Conservation (phyloP, 257 asterid genomes). For the Craterostigma plantagineum region DNA sequence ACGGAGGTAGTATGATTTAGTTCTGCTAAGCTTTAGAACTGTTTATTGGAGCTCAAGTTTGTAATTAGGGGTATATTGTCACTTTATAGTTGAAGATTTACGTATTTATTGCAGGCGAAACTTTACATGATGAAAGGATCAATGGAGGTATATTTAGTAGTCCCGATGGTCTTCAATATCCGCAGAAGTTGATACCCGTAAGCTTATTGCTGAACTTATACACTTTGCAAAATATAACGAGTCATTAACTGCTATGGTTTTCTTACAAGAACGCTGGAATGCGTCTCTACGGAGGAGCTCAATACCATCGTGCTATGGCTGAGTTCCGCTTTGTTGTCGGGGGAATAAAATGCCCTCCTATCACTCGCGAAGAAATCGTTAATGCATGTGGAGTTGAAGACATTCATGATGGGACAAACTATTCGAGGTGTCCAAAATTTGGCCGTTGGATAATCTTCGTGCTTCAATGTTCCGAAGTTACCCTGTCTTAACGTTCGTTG, state of each 20-base stretch:
- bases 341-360: slow-evolving; percentile 87
- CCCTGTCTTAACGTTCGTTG: neutral
- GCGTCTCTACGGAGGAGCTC: slow-evolving; percentile 99
- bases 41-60: too few species aligned
- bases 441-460: too few species aligned
- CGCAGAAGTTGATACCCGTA: slow-evolving; percentile 90
- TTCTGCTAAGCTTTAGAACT: neutral
- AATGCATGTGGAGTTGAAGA: slow-evolving; percentile 99
- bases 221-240: too few species aligned
- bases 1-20: neutral
- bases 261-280: slow-evolving; percentile 66
- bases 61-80: too few species aligned
- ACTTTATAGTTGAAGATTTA: too few species aligned
- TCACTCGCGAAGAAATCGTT: slow-evolving; percentile 92
- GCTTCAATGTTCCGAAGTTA: too few species aligned
- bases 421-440: slow-evolving; percentile 76
- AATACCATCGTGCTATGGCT: slow-evolving; percentile 98
- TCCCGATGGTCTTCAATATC: slow-evolving; percentile 83
- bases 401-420: slow-evolving; percentile 95
- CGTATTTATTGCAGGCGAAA: slow-evolving; percentile 51
- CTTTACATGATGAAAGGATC: slow-evolving; percentile 87
- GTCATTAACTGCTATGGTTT: slow-evolving; percentile 6
- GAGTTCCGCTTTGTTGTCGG: slow-evolving; percentile 97
- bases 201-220: slow-evolving; percentile 7
- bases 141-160: slow-evolving; percentile 89